Evolutionary conservation across 768 basidiomycete genomes (phyloP).

Genomic region (Sporobolomyces roseus): DNA sequence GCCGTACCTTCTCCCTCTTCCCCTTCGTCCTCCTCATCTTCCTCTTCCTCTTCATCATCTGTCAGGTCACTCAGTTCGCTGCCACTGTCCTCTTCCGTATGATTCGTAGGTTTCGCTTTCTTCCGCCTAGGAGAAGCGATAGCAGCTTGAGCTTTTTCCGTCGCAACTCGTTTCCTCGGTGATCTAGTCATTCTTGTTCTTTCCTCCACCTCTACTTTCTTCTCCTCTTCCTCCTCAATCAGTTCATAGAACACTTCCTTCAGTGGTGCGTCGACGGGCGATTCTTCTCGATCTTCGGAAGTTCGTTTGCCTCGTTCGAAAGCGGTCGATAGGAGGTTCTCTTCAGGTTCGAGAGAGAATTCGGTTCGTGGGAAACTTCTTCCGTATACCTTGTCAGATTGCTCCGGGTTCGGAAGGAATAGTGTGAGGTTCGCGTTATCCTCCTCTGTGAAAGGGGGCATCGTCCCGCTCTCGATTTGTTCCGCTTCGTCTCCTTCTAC

Average conservation of each 20-base stretch:
- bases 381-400: too few relatives aligned
- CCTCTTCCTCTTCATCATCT: slow-evolving; percentile 6
- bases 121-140: not conserved
- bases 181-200: not conserved
- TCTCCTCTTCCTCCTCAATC: not conserved
- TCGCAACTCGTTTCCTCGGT: not conserved
- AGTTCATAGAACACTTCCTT: not conserved
- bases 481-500: not conserved
- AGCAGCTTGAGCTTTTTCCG: not conserved
- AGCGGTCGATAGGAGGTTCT: not conserved
- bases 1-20: slow-evolving; percentile 8
- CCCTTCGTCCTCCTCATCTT: slow-evolving; percentile 1
- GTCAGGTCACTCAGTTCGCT: slow-evolving; percentile 15
- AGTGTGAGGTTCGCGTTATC: not conserved
- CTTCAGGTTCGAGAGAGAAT: slow-evolving; percentile 12
- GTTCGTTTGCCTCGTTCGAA: slow-evolving; percentile 1
- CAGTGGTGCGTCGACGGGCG: not conserved
- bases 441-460: not conserved
- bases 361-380: not conserved
- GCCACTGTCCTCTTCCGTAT: not conserved
- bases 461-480: not conserved
- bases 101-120: not conserved
- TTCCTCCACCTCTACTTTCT: not conserved
- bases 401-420: not conserved
- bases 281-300: not conserved